Evolutionary conservation across 2,329 filamentous ascomycete species (phyloP), one percentile per base, ranked within the genome.

Genomic region (Paraconiothyrium brasiliense): DNA sequence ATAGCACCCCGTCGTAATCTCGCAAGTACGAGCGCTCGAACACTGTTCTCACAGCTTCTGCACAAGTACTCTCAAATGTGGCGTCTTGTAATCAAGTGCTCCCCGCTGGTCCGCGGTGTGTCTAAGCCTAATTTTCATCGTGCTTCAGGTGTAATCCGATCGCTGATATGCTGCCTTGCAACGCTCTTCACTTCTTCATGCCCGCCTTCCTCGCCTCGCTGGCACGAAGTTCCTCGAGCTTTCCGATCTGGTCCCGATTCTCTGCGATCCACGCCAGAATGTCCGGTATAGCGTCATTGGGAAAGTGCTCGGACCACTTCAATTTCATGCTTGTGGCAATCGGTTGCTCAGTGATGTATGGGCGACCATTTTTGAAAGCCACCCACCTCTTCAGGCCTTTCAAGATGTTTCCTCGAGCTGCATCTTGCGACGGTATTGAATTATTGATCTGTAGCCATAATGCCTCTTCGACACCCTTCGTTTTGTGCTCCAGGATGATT

Each of bases 371-470:
- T 0, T 67, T 22, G 35, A 77, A 77, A 2, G 54, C 51, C 2
- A 80, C 78, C 72, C 76, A 80, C 11, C 75, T 70, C 57, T 72
- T 74, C 51, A 80, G 57, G 2, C 71, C 73, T 32, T 70, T 72
- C 20, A 79, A 24, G 0, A 66, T 67, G 7, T 64, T 50, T n/a
- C 64, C 61, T 2, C 76, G 56, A 10, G 68, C 61, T n/a, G 70
- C 71, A 7, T 68, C 71, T 11, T 72, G 62, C 8, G 68, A 39
- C 0, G 75, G 72, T 7, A 81, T 50, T 0, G 50, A 34, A 5
- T 65, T 82, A 67, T 84, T 83, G n/a, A 85, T 73, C 1, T 74
- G 70, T 11, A 76, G 79, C 78, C 81, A 83, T 13, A 89, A 47
- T 4, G 60, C 60, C 4, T 71, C 67, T 63, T 80, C 78, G 3